phyloP scores from a whole-genome alignment of 2,329 filamentous ascomycete species.

The Bertia moriformis region DNA sequence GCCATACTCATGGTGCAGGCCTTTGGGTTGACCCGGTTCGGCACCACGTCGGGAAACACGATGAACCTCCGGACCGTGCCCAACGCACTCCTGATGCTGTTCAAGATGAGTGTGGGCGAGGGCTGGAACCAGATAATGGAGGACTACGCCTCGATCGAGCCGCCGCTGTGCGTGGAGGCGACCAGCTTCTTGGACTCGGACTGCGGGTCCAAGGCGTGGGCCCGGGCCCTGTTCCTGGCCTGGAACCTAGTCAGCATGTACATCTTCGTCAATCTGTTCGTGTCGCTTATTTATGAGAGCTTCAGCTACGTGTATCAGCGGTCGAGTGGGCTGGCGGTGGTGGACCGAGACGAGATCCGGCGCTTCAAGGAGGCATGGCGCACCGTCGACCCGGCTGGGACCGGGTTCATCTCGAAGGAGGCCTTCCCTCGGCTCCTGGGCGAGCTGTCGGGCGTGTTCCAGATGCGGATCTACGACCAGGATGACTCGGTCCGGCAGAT shows the following conservation, averaged over 20 bases:
- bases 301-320: slow-evolving; percentile 98
- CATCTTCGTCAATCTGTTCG: slow-evolving; percentile 95
- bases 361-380: slow-evolving; percentile 98
- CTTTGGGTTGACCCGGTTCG: slow-evolving; percentile 87
- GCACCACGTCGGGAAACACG: slow-evolving; percentile 55
- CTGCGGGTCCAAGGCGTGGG: slow-evolving; percentile 83
- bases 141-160: slow-evolving; percentile 69
- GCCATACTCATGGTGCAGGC: slow-evolving; percentile 92
- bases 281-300: slow-evolving; percentile 96
- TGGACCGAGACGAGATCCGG: slow-evolving; percentile 85
- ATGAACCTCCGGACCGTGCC: slow-evolving; percentile 88
- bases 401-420: slow-evolving; percentile 80
- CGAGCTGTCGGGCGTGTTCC: slow-evolving; percentile 86
- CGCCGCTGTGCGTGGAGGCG: slow-evolving; percentile 66
- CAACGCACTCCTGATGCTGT: slow-evolving; percentile 82
- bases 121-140: slow-evolving; percentile 97
- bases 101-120: slow-evolving; percentile 84
- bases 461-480: slow-evolving; percentile 89
- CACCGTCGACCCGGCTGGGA: slow-evolving; percentile 81
- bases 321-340: slow-evolving; percentile 74
- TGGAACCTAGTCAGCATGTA: slow-evolving; percentile 99
- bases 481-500: slow-evolving; percentile 79
- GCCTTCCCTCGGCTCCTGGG: slow-evolving; percentile 77
- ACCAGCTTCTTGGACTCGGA: slow-evolving; percentile 71
- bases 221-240: slow-evolving; percentile 73